phyloP scores from a whole-genome alignment of 1,284 basidiomycete species.

The Neotropicomus parvogracilis region DNA sequence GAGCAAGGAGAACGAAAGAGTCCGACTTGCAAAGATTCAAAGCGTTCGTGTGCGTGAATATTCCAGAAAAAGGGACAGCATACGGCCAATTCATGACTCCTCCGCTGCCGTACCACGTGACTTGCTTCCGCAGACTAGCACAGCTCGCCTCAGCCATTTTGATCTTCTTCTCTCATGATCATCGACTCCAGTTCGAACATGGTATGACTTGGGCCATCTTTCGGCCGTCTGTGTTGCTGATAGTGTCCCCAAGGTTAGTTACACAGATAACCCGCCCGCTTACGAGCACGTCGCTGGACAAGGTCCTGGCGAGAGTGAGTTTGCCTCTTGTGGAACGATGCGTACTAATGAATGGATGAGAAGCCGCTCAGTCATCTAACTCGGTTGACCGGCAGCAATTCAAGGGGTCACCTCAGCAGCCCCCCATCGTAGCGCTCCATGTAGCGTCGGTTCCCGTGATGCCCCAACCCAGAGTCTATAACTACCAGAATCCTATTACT shows the following conservation, averaged over 20 bases:
- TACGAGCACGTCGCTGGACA: conserved; percentile 24
- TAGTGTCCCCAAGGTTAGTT: conserved; percentile 13
- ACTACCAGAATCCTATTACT: conserved; percentile 44
- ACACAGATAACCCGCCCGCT: conserved; percentile 29
- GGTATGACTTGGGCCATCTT: conserved; percentile 12
- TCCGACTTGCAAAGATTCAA: too few species aligned
- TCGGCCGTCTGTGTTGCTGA: background rate
- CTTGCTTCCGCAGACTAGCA: conserved; percentile 11
- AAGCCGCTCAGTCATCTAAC: conserved; percentile 11
- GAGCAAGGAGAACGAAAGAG: too few species aligned
- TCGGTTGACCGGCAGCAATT: conserved; percentile 11
- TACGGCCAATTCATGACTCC: too few species aligned
- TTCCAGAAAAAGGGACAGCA: too few species aligned
- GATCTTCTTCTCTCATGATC: conserved; percentile 19
- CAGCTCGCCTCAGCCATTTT: background rate
- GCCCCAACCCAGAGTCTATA: conserved; percentile 33
- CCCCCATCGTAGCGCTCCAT: conserved; percentile 22
- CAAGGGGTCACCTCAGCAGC: conserved; percentile 10
- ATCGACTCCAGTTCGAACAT: conserved; percentile 27
- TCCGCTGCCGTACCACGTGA: conserved; percentile 23
- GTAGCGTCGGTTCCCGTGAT: conserved; percentile 26
- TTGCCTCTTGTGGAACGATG: background rate
- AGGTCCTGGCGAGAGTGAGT: conserved; percentile 19
- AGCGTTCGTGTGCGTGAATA: too few species aligned
- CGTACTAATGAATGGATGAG: background rate